Base-by-base conservation (phyloP, 768 basidiomycete genomes). In the Leccinum subgranulosum region DNA sequence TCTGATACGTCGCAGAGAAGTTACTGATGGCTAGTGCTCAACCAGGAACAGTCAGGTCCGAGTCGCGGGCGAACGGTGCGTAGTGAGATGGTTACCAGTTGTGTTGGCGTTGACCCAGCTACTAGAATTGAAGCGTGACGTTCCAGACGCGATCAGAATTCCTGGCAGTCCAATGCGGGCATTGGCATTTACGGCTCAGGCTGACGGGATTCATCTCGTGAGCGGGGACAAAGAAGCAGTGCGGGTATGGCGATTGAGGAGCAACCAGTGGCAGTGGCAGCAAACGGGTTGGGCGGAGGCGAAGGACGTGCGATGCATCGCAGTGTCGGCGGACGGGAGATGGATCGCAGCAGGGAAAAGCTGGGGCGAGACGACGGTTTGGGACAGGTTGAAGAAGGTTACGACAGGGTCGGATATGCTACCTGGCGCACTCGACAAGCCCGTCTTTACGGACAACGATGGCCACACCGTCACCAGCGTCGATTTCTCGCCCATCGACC, bases 281-380 rank as follows among this genome's bases (percentile, higher is more conserved):
- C 21, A 21, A n/a, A 28, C 39, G 0, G 49, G 23, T 4, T 14
- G 12, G 19, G 28, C 46, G 28, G 49, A 53, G 11, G 43, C 46
- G 2, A 51, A 14, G 29, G 62, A 59, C 11, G 62, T 63, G 17
- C 28, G 45, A 27, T 52, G 21, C 15, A n/a, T 63, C 6, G 61
- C 54, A 8, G 47, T 63, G 29, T 55, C 61, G 4, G 51, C 12
- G 21, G 57, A 64, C 4, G 12, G 39, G 1, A 46, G 6, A 46
- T 59, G 53, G 49, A 54, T 63, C 7, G 58, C 54, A 39, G 62
- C 58, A 25, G 62, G 54, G n/a, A 50, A 39, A 14, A 53, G 54
- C 17, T 55, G 57, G 54, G 61, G 61, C 14, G 36, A 54, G 27
- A 51, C 36, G 46, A 59, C 45, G 8, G 57, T 63, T 14, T 64